Evolutionary conservation across 208 protist genomes (phyloP).

Genomic region (Leishmania mexicana): DNA sequence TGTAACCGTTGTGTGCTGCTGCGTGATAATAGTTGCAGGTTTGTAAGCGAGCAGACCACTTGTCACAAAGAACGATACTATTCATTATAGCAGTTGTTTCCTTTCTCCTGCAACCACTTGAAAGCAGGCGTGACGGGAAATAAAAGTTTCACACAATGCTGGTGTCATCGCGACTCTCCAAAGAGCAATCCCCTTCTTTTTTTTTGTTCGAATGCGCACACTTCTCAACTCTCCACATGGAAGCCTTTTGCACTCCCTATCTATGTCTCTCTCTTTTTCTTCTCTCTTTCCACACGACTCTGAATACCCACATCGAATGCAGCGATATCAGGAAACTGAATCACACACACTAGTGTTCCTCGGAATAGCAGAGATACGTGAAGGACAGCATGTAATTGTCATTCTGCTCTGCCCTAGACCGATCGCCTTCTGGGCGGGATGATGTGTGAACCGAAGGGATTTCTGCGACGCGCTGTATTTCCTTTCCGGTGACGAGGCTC

Average conservation of each 20-base stretch:
- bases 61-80: conserved; percentile 4
- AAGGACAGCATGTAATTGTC: neutral
- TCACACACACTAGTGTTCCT: neutral
- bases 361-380: neutral
- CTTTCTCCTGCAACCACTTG: neutral
- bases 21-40: conserved; percentile 17
- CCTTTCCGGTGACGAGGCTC: neutral
- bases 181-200: neutral
- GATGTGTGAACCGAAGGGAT: neutral
- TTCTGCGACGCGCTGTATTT: neutral
- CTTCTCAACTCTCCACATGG: neutral
- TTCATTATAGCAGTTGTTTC: neutral
- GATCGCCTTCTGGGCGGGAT: neutral
- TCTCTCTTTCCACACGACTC: neutral
- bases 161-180: neutral
- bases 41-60: conserved; percentile 19
- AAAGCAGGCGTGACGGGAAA: neutral
- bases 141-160: neutral
- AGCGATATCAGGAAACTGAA: neutral
- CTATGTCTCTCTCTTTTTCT: conserved; percentile 7
- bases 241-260: neutral
- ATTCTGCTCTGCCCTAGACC: neutral
- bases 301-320: neutral
- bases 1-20: conserved; percentile 31
- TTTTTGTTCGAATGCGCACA: neutral